These are phyloP conservation scores for Sungouiozyma intestinalis DNA, from an alignment of 805 yeast genomes.

Conservation along the genomic window DNA sequence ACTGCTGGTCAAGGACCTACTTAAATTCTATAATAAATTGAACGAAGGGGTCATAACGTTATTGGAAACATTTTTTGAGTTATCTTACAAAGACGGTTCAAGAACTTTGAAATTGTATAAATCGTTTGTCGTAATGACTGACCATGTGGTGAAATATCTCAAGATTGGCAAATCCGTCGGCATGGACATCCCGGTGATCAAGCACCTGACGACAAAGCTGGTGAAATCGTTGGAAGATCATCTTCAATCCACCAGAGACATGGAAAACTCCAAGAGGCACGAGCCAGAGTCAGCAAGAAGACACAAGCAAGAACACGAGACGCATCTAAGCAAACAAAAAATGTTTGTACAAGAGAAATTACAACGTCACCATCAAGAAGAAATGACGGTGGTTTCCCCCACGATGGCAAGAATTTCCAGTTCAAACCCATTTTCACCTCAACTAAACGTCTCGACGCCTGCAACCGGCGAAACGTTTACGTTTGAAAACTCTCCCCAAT, in stretches of 20 bases:
- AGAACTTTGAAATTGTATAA: constrained; percentile 77
- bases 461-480: constrained; percentile 25
- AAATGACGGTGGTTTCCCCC: constrained; percentile 11
- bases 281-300: not conserved
- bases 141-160: constrained; percentile 76
- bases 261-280: not conserved
- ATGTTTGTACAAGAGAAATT: not conserved
- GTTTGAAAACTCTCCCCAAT: constrained; percentile 10
- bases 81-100: constrained; percentile 76
- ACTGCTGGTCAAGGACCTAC: constrained; percentile 74
- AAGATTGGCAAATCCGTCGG: constrained; percentile 90
- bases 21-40: constrained; percentile 73
- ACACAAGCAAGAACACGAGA: not conserved
- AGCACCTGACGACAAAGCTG: constrained; percentile 93
- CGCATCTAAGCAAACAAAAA: not conserved
- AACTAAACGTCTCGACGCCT: constrained; percentile 11
- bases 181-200: constrained; percentile 86
- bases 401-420: constrained; percentile 19
- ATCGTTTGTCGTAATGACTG: constrained; percentile 74
- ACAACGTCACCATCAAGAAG: not conserved
- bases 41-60: constrained; percentile 93
- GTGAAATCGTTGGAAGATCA: constrained; percentile 82
- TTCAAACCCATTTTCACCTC: constrained; percentile 25
- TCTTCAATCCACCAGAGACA: constrained; percentile 48
- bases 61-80: constrained; percentile 89